phyloP scores from a whole-genome alignment of 164 flowering plant species.

The Sextonia rubra region DNA sequence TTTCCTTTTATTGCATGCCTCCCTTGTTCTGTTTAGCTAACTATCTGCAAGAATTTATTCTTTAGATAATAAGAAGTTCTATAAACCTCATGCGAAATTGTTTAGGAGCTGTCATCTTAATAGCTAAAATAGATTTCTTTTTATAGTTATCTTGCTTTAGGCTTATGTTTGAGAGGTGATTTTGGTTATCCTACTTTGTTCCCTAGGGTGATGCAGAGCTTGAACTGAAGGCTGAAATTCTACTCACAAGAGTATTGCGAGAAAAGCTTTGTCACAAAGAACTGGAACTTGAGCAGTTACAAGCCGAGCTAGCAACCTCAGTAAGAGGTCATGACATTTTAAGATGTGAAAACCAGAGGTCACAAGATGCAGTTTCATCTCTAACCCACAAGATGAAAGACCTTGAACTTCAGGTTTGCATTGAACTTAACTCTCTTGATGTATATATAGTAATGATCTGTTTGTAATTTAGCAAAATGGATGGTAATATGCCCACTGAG shows the following conservation, averaged over 20 bases:
- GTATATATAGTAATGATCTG: not conserved
- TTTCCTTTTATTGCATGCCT: no score
- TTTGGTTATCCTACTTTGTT: slow-evolving; percentile 20
- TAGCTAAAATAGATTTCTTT: no score
- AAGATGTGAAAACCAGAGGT: slow-evolving; percentile 62
- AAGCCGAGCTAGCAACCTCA: slow-evolving; percentile 80
- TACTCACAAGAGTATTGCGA: slow-evolving; percentile 60
- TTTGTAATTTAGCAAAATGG: not conserved
- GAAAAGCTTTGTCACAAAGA: slow-evolving; percentile 77
- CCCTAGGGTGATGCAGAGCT: slow-evolving; percentile 37
- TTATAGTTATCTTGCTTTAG: no score
- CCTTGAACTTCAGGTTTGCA: slow-evolving; percentile 82
- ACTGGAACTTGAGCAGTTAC: slow-evolving; percentile 73
- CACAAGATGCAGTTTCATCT: slow-evolving; percentile 62
- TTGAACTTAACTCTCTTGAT: not conserved
- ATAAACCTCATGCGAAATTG: no score
- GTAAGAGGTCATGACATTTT: slow-evolving; percentile 75
- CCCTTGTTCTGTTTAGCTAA: no score
- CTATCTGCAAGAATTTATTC: no score
- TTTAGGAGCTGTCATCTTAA: no score
- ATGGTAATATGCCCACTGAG: not conserved
- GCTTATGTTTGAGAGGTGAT: slow-evolving; percentile 23
- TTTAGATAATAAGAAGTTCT: no score
- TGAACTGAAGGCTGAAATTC: slow-evolving; percentile 70
- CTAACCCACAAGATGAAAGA: slow-evolving; percentile 68